Conservation (phyloP, 306 rosid genomes). For the Pachyrhizus erosus region DNA sequence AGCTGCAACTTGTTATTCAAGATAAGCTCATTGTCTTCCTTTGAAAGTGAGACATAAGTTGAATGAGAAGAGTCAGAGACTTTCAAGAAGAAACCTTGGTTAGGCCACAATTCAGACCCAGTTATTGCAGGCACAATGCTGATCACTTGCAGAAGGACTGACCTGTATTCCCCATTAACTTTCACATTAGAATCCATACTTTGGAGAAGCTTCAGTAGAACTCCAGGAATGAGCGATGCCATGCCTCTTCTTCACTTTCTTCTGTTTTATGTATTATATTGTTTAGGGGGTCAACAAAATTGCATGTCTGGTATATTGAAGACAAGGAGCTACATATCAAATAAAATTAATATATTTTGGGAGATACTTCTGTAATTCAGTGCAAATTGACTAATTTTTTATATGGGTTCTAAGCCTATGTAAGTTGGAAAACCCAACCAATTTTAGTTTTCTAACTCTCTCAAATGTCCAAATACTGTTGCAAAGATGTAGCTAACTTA, state of each 20-base stretch:
- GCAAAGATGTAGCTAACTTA: background rate
- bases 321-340: background rate
- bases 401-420: background rate
- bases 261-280: background rate
- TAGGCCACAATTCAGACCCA: conserved; percentile 92
- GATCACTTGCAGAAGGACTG: conserved; percentile 85
- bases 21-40: conserved; percentile 82
- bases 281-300: background rate
- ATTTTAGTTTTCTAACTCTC: background rate
- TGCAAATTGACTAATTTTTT: background rate
- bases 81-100: conserved; percentile 83
- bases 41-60: conserved; percentile 79
- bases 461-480: background rate
- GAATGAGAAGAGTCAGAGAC: conserved; percentile 95
- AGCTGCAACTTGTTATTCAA: conserved; percentile 86
- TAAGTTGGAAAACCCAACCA: background rate
- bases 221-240: conserved; percentile 92
- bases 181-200: conserved; percentile 70
- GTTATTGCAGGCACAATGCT: conserved; percentile 84
- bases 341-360: background rate
- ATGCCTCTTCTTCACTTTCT: conserved; percentile 49
- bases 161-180: conserved; percentile 82
- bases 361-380: background rate
- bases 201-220: conserved; percentile 84
- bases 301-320: background rate